Evolutionary conservation across 2,329 filamentous ascomycete species (phyloP), one percentile per base, ranked within the genome.

Genomic region (Fusarium begoniae): DNA sequence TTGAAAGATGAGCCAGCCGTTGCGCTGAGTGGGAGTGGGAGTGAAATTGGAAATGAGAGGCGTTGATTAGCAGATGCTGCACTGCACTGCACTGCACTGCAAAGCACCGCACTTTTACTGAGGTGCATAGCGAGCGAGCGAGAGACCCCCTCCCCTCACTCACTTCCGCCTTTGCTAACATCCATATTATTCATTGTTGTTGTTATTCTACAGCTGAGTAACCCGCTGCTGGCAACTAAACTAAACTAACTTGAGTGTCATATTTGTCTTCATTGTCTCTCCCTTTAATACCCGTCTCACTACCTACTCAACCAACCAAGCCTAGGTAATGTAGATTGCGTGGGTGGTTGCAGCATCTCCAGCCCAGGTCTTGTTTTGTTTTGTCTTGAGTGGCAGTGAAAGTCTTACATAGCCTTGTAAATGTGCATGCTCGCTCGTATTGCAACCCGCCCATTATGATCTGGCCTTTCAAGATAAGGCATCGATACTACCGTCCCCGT

Each of bases 11-110:
- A 62, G 44, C 61, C 56, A 58, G 40, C n/a, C 20, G 28, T 61
- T 54, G 67, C 18, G 45, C 22, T 48, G 43, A 24, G 43, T 24
- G 11, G 43, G 45, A 71, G 71, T 72, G 66, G 67, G 75, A 72
- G 41, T 66, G 30, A 45, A 61, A 51, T 65, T 43, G 48, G 45
- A 54, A 74, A 73, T 77, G 64, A 73, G 73, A 76, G 75, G 75
- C 75, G 75, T 75, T 64, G 58, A 66, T 77, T 77, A 77, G 75
- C 35, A 41, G 35, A 24, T 53, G 48, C 48, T 24, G 30, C 63
- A 69, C 53, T 32, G 30, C 30, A 32, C 53, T 32, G 30, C 30
- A 32, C 30, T 35, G 35, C 35, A 32, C 65, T 41, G 63, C 24
- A 12, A 53, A 47, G n/a, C 45, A 66, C 37, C 37, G 22, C 43